Conservation (phyloP, 306 rosid species). For the Cotoneaster glaucophyllus region DNA sequence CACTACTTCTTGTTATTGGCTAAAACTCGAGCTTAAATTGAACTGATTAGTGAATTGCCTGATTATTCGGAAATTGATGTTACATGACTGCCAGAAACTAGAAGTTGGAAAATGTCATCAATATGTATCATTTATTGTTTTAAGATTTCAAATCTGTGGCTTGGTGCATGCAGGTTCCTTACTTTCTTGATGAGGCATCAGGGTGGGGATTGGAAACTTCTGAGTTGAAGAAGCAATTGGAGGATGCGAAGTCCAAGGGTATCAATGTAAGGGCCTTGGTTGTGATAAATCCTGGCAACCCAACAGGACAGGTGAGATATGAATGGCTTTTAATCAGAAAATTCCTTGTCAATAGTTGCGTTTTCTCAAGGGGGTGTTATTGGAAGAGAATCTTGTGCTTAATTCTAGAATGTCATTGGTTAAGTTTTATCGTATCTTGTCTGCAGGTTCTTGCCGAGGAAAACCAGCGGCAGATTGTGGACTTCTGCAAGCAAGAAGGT, state of each 20-base stretch:
- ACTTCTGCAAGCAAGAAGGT: slow-evolving; percentile 82
- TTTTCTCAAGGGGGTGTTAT: slow-evolving; percentile 2
- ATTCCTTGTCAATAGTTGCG: neutral
- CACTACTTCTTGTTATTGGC: slow-evolving; percentile 1
- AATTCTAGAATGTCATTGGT: neutral
- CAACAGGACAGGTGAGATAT: slow-evolving; percentile 82
- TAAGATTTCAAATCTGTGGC: slow-evolving; percentile 8
- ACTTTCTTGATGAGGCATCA: slow-evolving; percentile 71
- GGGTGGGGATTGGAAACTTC: slow-evolving; percentile 85
- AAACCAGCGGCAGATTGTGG: slow-evolving; percentile 69
- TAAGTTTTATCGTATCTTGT: slow-evolving; percentile 8
- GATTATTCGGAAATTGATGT: neutral
- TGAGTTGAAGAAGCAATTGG: slow-evolving; percentile 67
- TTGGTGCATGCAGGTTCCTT: slow-evolving; percentile 61
- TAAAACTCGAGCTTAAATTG: neutral
- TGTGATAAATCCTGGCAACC: slow-evolving; percentile 96
- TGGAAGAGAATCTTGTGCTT: neutral
- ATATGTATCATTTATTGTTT: neutral
- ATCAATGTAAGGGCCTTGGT: slow-evolving; percentile 80
- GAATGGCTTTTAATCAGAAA: neutral
- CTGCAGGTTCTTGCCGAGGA: slow-evolving; percentile 61
- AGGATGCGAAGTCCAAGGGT: slow-evolving; percentile 71
- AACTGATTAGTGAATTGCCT: neutral
- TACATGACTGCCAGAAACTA: slow-evolving; percentile 2
- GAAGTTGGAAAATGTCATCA: neutral